These are phyloP conservation scores for Colletotrichum magnum DNA, from an alignment of 2,329 filamentous ascomycete species.

Conservation along the genomic window DNA sequence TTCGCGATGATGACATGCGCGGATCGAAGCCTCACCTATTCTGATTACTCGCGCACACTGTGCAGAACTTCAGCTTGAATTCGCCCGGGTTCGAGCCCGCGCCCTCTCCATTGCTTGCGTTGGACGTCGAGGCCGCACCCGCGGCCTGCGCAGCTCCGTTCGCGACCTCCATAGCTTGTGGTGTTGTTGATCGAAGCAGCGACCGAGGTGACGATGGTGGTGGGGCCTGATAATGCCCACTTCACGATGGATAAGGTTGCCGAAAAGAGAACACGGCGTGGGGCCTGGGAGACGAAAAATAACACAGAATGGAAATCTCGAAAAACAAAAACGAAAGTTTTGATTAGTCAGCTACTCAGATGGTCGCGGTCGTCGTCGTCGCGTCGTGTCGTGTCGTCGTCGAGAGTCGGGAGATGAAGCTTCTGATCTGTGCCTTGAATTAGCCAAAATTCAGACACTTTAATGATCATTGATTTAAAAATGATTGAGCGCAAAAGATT, in stretches of 20 bases:
- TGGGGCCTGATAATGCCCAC: slow-evolving; percentile 21
- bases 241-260: slow-evolving; percentile 22
- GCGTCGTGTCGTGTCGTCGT: slow-evolving; percentile 42
- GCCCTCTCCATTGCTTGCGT: slow-evolving; percentile 59
- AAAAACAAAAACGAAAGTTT: neutral
- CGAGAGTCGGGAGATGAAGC: neutral
- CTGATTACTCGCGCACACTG: slow-evolving; percentile 98
- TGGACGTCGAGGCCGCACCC: slow-evolving; percentile 45
- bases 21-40: slow-evolving; percentile 77
- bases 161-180: slow-evolving; percentile 55
- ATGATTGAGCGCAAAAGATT: slow-evolving; percentile 45
- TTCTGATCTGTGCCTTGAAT: slow-evolving; percentile 34
- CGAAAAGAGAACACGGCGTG: neutral
- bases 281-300: neutral
- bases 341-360: slow-evolving; percentile 12
- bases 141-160: slow-evolving; percentile 53
- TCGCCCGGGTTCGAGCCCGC: slow-evolving; percentile 60
- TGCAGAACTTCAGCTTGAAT: slow-evolving; percentile 96
- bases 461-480: neutral
- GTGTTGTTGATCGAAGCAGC: neutral
- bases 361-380: slow-evolving; percentile 1
- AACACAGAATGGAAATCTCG: too few relatives aligned
- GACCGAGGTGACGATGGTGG: slow-evolving; percentile 20
- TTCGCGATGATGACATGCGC: neutral
- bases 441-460: slow-evolving; percentile 33